Percentiles rank a stretch among this genome's conserved stretches.
Evolutionary conservation across 2,329 filamentous ascomycete species (phyloP).

Genomic region (Calonectria henricotiae): DNA sequence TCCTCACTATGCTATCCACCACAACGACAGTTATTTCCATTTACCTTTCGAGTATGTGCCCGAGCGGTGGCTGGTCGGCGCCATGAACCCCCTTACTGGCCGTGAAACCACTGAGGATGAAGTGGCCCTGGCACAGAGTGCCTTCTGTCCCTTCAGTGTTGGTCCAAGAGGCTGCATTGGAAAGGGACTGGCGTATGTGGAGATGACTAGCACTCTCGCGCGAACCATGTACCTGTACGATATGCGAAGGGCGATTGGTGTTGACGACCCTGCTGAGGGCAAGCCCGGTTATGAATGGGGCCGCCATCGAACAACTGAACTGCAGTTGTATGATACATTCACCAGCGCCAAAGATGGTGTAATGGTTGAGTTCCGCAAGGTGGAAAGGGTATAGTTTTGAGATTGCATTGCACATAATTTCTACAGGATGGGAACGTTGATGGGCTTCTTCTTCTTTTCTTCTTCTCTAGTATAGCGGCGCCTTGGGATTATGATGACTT

Average conservation of each 20-base stretch:
- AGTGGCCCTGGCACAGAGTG: constrained; percentile 72
- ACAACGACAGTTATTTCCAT: constrained; percentile 76
- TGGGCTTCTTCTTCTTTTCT: background rate
- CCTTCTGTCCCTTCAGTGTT: constrained; percentile 83
- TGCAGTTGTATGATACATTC: constrained; percentile 81
- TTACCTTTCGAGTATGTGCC: constrained; percentile 73
- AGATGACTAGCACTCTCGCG: constrained; percentile 77
- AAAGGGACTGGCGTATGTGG: constrained; percentile 78
- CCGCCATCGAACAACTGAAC: constrained; percentile 72
- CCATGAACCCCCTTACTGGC: constrained; percentile 58
- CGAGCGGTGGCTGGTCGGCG: constrained; percentile 76
- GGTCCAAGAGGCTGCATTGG: constrained; percentile 82
- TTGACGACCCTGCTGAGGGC: constrained; percentile 70
- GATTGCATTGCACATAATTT: background rate
- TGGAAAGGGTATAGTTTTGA: constrained; percentile 39
- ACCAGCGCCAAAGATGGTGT: constrained; percentile 82
- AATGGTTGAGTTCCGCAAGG: constrained; percentile 74
- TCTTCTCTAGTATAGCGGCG: background rate
- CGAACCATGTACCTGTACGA: constrained; percentile 76
- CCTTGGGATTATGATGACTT: background rate
- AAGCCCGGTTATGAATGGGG: constrained; percentile 67
- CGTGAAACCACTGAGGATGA: constrained; percentile 66
- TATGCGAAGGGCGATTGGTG: constrained; percentile 67
- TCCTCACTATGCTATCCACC: constrained; percentile 79
- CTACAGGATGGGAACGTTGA: background rate